phyloP scores from a whole-genome alignment of 2,329 filamentous ascomycete genomes.

The Emmonsiellopsis sp. region DNA sequence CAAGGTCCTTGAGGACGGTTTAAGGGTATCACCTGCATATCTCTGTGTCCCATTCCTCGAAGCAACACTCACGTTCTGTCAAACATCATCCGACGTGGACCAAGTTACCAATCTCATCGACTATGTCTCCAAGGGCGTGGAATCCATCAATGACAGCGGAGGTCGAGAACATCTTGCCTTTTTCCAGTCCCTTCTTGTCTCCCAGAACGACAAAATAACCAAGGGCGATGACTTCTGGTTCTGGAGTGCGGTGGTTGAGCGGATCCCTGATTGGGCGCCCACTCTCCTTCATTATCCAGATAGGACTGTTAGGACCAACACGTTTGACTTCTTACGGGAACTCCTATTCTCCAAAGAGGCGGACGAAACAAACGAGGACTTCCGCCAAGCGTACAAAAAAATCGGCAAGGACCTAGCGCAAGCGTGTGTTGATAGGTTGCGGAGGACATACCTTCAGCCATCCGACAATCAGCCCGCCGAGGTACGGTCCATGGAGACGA shows the following conservation, averaged over 20 bases:
- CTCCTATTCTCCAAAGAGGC: constrained; percentile 33
- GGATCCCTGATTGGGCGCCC: constrained; percentile 43
- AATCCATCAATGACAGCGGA: constrained; percentile 40
- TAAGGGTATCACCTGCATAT: constrained; percentile 43
- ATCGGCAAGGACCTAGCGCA: constrained; percentile 25
- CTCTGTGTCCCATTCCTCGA: constrained; percentile 49
- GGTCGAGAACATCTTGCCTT: constrained; percentile 42
- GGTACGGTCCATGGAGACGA: constrained; percentile 26
- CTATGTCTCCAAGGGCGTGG: constrained; percentile 37
- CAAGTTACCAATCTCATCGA: constrained; percentile 31
- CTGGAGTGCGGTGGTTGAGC: constrained; percentile 27
- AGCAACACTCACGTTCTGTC: constrained; percentile 48
- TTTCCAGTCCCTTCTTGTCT: constrained; percentile 43
- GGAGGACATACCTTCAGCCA: constrained; percentile 21
- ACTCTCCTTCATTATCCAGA: constrained; percentile 45
- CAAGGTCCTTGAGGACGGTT: constrained; percentile 45
- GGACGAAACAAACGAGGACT: constrained; percentile 21
- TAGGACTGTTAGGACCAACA: constrained; percentile 34
- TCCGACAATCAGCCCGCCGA: constrained; percentile 21
- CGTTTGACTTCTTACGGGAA: constrained; percentile 34
- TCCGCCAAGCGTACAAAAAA: constrained; percentile 17
- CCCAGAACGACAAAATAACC: constrained; percentile 29
- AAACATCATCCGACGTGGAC: constrained; percentile 26
- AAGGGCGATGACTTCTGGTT: constrained; percentile 24
- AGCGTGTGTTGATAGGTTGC: constrained; percentile 25